Evolutionary conservation across 108 stramenopile genomes (phyloP).

Genomic region (Aurantiochytrium sp.): DNA sequence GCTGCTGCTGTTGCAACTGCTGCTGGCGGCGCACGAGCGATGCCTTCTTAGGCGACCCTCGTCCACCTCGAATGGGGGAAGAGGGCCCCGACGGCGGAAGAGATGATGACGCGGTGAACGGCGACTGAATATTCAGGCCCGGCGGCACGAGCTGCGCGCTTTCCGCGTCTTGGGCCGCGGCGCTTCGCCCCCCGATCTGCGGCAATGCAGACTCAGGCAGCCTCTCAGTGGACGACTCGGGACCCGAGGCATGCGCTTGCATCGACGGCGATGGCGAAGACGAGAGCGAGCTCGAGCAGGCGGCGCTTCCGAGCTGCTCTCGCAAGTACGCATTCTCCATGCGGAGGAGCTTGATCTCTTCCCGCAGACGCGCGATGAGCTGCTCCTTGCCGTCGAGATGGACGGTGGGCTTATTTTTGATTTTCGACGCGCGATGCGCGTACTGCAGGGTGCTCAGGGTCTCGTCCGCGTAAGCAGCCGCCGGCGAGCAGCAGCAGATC

Average conservation of each 20-base stretch:
- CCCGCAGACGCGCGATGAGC: constrained; percentile 41
- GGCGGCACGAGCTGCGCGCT: neutral
- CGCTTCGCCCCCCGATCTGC: neutral
- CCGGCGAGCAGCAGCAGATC: constrained; percentile 53
- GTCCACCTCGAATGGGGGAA: neutral
- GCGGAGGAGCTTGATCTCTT: constrained; percentile 38
- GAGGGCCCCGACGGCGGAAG: neutral
- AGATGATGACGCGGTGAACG: neutral
- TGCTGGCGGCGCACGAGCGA: constrained; percentile 28
- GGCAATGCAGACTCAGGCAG: neutral
- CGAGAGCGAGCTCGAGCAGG: too few species aligned
- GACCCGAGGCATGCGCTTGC: too few species aligned
- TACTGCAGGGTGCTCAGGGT: constrained; percentile 53
- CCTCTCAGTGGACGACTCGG: neutral
- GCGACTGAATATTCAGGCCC: neutral
- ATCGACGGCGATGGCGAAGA: too few species aligned
- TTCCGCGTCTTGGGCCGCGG: neutral
- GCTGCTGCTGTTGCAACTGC: constrained; percentile 3
- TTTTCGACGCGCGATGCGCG: constrained; percentile 46
- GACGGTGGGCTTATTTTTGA: constrained; percentile 46
- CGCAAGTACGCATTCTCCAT: constrained; percentile 40
- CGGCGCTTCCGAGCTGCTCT: neutral
- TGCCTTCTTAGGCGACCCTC: neutral
- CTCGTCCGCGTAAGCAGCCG: constrained; percentile 46
- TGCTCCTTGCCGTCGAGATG: constrained; percentile 44